These are phyloP conservation scores for Phaeolepiota aurea DNA, from an alignment of 768 basidiomycete genomes.

Conservation along the genomic window DNA sequence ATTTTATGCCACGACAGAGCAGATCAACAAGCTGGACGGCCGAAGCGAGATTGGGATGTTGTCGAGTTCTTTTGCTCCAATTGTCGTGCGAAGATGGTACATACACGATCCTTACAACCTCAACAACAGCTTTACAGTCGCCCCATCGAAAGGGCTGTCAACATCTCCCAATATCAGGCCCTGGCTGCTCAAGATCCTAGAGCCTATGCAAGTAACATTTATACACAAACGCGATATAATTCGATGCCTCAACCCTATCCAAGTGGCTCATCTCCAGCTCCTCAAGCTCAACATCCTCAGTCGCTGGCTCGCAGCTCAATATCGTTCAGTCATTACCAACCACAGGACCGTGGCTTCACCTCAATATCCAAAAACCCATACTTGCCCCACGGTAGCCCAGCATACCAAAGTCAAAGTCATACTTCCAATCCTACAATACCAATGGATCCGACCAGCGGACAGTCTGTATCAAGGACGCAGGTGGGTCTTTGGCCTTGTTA, in stretches of 20 bases:
- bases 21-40: conserved; percentile 56
- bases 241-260: not conserved
- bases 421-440: too few species aligned
- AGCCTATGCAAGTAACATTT: too few species aligned
- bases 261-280: not conserved
- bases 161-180: too few species aligned
- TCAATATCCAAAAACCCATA: conserved; percentile 11
- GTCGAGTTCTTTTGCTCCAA: conserved; percentile 73
- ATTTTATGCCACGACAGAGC: conserved; percentile 73
- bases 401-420: conserved; percentile 16
- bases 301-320: conserved; percentile 10
- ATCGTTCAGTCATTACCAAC: conserved; percentile 42
- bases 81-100: conserved; percentile 39
- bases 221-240: not conserved
- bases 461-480: too few species aligned
- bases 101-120: too few species aligned
- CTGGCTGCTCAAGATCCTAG: too few species aligned
- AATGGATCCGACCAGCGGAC: too few species aligned
- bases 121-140: too few species aligned
- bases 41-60: conserved; percentile 74
- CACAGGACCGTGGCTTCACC: conserved; percentile 29
- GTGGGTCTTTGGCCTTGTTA: conserved; percentile 7
- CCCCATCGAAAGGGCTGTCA: too few species aligned
- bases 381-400: conserved; percentile 13
- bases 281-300: not conserved